Evolutionary conservation across 2,329 filamentous ascomycete species (phyloP).

Genomic region (Trichoderma koningii): DNA sequence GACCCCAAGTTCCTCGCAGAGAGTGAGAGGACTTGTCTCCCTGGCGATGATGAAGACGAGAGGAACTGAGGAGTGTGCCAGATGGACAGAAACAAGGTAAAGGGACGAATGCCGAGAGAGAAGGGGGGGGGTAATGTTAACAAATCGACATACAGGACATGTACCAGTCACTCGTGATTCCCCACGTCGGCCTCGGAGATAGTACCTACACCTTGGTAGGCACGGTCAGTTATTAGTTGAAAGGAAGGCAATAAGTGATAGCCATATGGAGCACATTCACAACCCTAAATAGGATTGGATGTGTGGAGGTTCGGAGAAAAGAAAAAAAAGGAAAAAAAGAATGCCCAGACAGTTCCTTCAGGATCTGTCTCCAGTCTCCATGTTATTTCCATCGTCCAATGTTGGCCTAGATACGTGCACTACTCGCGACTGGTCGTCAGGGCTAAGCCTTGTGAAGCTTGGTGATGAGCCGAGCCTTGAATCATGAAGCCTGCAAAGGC

Average conservation of each 20-base stretch:
- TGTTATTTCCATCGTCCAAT: constrained; percentile 15
- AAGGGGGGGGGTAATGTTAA: neutral
- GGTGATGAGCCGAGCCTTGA: constrained; percentile 12
- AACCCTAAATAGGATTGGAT: constrained; percentile 6
- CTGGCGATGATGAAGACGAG: neutral
- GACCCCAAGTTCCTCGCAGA: neutral
- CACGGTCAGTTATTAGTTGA: neutral
- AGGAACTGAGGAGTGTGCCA: neutral
- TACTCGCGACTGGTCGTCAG: neutral
- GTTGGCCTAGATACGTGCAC: neutral
- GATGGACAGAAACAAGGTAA: neutral
- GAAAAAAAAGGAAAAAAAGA: neutral
- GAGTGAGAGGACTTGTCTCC: neutral
- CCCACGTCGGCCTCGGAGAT: too few relatives aligned
- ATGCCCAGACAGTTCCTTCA: too few relatives aligned
- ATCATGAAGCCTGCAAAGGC: constrained; percentile 23
- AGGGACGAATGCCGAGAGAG: neutral
- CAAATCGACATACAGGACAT: neutral
- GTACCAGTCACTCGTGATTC: too few relatives aligned
- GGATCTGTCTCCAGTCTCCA: neutral
- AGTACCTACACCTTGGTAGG: too few relatives aligned
- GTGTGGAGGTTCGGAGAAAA: neutral
- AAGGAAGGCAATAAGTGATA: neutral
- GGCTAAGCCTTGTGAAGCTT: constrained; percentile 26
- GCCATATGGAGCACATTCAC: constrained; percentile 4